Percentiles rank a stretch among this genome's conserved stretches.
phyloP scores from a whole-genome alignment of 2,329 filamentous ascomycete genomes.

The Aspergillus glaucus region DNA sequence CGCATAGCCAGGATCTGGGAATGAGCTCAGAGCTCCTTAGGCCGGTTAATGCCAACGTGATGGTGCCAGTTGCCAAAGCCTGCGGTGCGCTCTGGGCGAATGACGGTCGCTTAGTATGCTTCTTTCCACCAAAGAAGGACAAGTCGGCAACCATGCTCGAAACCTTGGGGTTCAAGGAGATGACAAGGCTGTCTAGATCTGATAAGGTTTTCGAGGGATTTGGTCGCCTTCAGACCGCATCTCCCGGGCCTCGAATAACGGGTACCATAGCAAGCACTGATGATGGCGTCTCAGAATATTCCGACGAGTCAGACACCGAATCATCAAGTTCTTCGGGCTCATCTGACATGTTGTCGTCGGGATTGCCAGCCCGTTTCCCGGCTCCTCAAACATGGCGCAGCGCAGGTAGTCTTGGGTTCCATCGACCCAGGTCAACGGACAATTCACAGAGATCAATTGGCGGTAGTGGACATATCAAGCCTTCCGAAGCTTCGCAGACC shows the following conservation, averaged over 20 bases:
- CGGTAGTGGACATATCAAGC: slow-evolving; percentile 48
- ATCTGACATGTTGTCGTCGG: slow-evolving; percentile 38
- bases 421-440: slow-evolving; percentile 47
- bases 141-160: slow-evolving; percentile 47
- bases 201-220: slow-evolving; percentile 59
- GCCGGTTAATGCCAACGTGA: slow-evolving; percentile 54
- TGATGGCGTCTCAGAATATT: slow-evolving; percentile 40
- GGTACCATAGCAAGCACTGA: slow-evolving; percentile 39
- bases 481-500: slow-evolving; percentile 52
- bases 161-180: slow-evolving; percentile 42
- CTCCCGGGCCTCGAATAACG: slow-evolving; percentile 40
- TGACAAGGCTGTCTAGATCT: slow-evolving; percentile 42
- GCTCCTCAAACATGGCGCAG: slow-evolving; percentile 49
- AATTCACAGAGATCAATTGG: slow-evolving; percentile 49
- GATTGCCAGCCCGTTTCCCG: slow-evolving; percentile 43
- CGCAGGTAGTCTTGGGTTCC: slow-evolving; percentile 46
- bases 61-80: slow-evolving; percentile 56
- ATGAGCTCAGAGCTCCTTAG: slow-evolving; percentile 48
- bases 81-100: slow-evolving; percentile 54
- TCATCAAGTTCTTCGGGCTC: slow-evolving; percentile 50
- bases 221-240: slow-evolving; percentile 51
- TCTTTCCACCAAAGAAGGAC: slow-evolving; percentile 49
- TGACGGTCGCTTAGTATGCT: slow-evolving; percentile 53
- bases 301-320: slow-evolving; percentile 52
- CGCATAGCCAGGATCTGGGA: slow-evolving; percentile 39